phyloP scores from a whole-genome alignment of 2,329 filamentous ascomycete species.

The Diatrype stigma region DNA sequence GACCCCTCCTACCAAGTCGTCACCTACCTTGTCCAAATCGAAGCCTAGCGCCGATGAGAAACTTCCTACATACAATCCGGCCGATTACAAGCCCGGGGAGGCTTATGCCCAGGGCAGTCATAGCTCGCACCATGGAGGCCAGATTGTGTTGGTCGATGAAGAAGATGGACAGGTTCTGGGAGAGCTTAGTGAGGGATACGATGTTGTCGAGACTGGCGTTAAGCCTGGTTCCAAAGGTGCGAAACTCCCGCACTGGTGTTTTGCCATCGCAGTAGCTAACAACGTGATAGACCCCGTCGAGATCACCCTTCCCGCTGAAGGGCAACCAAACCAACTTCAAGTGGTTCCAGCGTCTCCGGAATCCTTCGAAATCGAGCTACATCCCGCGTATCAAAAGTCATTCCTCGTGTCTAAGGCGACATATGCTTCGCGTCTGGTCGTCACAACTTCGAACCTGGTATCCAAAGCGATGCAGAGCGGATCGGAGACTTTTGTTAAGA shows the following conservation, averaged over 20 bases:
- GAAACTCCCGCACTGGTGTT: conserved; percentile 12
- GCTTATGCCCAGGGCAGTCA: conserved; percentile 65
- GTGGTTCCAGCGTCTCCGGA: conserved; percentile 65
- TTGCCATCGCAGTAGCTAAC: conserved; percentile 7
- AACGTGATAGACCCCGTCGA: conserved; percentile 65
- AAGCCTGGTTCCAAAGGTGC: conserved; percentile 88
- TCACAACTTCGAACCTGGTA: conserved; percentile 78
- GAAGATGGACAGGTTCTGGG: conserved; percentile 95
- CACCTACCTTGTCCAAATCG: conserved; percentile 34
- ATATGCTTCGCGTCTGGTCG: conserved; percentile 84
- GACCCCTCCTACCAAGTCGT: conserved; percentile 17
- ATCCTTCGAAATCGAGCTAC: conserved; percentile 72
- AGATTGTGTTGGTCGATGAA: conserved; percentile 91
- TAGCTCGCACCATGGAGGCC: conserved; percentile 57
- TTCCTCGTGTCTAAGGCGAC: conserved; percentile 82
- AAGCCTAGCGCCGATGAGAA: conserved; percentile 39
- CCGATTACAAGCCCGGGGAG: conserved; percentile 73
- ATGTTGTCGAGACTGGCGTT: conserved; percentile 74
- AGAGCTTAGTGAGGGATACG: conserved; percentile 77
- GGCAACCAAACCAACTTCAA: conserved; percentile 56
- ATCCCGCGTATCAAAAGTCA: conserved; percentile 89
- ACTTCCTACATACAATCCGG: conserved; percentile 71
- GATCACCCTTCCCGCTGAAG: conserved; percentile 67
- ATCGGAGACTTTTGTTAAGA: conserved; percentile 76
- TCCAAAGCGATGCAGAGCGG: conserved; percentile 72